These are phyloP conservation scores for Aspergillus sp. DNA, from an alignment of 2,329 filamentous ascomycete species.

Conservation along the genomic window DNA sequence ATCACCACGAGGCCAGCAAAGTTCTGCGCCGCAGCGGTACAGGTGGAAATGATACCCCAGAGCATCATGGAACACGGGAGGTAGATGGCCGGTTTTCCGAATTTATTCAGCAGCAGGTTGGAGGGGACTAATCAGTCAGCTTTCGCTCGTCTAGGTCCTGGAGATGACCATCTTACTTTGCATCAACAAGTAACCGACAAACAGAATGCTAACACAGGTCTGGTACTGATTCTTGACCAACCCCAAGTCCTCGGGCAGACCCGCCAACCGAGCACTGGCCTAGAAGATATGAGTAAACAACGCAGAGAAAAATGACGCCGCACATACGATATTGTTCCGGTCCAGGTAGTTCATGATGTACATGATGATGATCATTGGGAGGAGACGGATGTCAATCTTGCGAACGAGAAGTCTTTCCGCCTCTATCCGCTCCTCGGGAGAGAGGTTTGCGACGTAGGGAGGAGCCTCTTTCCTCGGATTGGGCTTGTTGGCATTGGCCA, in stretches of 20 bases:
- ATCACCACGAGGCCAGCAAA: constrained; percentile 49
- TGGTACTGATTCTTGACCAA: constrained; percentile 44
- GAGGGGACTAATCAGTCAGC: constrained; percentile 40
- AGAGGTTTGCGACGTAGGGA: constrained; percentile 42
- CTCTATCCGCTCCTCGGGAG: constrained; percentile 50
- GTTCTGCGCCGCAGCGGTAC: constrained; percentile 39
- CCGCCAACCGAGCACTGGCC: constrained; percentile 43
- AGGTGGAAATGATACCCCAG: constrained; percentile 62
- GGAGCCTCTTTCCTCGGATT: constrained; percentile 30
- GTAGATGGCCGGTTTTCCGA: constrained; percentile 51
- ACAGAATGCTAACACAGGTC: constrained; percentile 46
- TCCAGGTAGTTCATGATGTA: constrained; percentile 75
- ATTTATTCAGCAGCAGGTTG: constrained; percentile 52
- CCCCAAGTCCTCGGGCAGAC: constrained; percentile 48
- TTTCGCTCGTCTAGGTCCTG: neutral
- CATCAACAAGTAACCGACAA: constrained; percentile 65
- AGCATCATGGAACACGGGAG: constrained; percentile 56
- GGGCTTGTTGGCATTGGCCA: constrained; percentile 25
- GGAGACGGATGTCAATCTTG: constrained; percentile 68
- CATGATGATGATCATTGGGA: constrained; percentile 70
- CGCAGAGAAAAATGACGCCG: neutral
- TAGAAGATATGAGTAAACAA: constrained; percentile 4
- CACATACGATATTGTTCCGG: constrained; percentile 56
- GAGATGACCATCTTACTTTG: constrained; percentile 40
- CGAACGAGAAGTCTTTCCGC: constrained; percentile 62